phyloP scores from a whole-genome alignment of 352 stramenopile genomes.

The Blastocystis sp. region DNA sequence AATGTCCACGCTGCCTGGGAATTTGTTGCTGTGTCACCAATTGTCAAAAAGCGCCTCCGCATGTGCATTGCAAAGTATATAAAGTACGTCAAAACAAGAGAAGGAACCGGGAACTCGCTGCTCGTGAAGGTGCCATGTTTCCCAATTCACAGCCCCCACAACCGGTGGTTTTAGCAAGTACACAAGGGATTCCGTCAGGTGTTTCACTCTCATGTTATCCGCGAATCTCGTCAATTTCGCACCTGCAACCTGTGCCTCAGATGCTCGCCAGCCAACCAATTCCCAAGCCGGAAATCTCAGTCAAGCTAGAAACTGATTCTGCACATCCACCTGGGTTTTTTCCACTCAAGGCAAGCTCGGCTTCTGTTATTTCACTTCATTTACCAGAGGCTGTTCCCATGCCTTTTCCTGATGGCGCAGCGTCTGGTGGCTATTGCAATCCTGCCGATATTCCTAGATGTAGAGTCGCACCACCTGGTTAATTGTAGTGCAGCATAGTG shows the following conservation, averaged over 20 bases:
- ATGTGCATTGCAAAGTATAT: constrained; percentile 61
- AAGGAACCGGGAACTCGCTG: constrained; percentile 6
- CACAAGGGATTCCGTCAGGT: too few relatives aligned
- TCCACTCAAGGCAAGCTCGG: not conserved
- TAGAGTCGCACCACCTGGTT: not conserved
- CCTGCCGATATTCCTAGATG: not conserved
- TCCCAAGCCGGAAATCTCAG: not conserved
- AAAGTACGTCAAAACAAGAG: constrained; percentile 58
- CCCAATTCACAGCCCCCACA: too few relatives aligned
- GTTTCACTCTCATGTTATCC: too few relatives aligned
- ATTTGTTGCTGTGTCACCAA: constrained; percentile 59
- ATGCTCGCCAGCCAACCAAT: not conserved
- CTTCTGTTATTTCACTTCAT: not conserved
- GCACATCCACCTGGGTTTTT: not conserved
- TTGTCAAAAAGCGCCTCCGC: constrained; percentile 46
- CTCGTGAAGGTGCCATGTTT: not conserved
- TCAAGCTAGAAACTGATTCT: not conserved
- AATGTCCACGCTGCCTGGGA: constrained; percentile 56
- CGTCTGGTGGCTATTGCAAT: not conserved
- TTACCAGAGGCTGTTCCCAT: not conserved
- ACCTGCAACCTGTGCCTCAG: too few relatives aligned
- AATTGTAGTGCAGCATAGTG: constrained; percentile 42
- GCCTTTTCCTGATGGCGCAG: not conserved
- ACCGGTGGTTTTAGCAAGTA: too few relatives aligned
- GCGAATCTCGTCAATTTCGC: too few relatives aligned